Base-by-base conservation (phyloP, 78 protist genomes). In the Dictyostelium discoideum region DNA sequence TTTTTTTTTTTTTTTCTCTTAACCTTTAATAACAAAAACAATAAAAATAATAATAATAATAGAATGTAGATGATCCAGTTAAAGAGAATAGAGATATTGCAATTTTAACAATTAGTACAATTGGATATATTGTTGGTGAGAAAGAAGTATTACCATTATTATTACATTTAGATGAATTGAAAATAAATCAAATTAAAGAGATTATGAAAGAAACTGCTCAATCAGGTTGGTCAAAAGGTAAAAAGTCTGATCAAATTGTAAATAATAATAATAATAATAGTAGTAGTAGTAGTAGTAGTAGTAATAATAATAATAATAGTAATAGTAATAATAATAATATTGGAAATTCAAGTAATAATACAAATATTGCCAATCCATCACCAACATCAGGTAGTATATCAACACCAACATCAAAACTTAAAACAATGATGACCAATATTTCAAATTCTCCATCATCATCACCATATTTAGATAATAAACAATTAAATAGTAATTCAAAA, bases 51-150 rank as follows among this genome's bases (percentile, higher is more conserved):
- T 42, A 54, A 54, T 54, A 50, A 54, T 54, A 24, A 24, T 86
- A 74, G 85, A 77, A 40, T 69, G 65, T 67, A 13, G 93, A 87
- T 72, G 95, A 90, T 73, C 37, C 46, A 50, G 20, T 42, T 5
- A 90, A 82, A 82, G 95, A 90, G 46, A 90, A 80, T 83, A 90
- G 48, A 73, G 95, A 90, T 22, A 80, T 90, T 29, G 44, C 79
- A 5, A 20, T 77, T 46, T 76, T 79, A 72, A 80, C 54, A 50
- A 44, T 90, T 67, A 40, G 86, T 24, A 90, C 95, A 72, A 20
- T 90, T 10, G 32, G 39, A 13, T 39, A 72, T 5, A 72, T 90
- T 5, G 57, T 73, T 72, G 67, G 76, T 11, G 95, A 90, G 26
- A 80, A 67, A 39, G 95, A 90, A n/a, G 46, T 90, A 10, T 54